Conservation (phyloP, 2,329 filamentous ascomycete genomes). For the Hirsutella minnesotensis region DNA sequence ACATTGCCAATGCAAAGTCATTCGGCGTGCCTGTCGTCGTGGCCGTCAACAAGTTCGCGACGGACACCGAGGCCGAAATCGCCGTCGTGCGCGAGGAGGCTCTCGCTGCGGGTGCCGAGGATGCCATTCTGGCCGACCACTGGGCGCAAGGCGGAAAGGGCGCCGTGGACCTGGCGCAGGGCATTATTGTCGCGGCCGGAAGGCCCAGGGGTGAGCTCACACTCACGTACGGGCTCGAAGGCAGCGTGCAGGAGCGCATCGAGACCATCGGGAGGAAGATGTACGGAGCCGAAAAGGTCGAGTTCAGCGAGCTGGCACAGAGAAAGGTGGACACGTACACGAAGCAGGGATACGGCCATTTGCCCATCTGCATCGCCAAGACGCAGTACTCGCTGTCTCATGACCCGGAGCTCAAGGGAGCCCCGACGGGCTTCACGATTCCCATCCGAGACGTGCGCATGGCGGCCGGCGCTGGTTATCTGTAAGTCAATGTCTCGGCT, state of each 20-base stretch:
- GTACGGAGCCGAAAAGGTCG: slow-evolving; percentile 84
- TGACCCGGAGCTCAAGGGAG: slow-evolving; percentile 87
- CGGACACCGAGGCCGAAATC: slow-evolving; percentile 87
- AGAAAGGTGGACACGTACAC: slow-evolving; percentile 95
- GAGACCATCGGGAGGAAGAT: slow-evolving; percentile 82
- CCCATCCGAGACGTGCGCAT: slow-evolving; percentile 90
- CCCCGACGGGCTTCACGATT: slow-evolving; percentile 85
- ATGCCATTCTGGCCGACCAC: slow-evolving; percentile 89
- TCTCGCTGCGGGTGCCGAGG: slow-evolving; percentile 81
- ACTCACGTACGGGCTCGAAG: slow-evolving; percentile 72
- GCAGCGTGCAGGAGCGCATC: slow-evolving; percentile 77
- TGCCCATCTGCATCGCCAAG: slow-evolving; percentile 96
- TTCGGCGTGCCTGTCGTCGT: slow-evolving; percentile 94
- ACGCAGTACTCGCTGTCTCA: slow-evolving; percentile 96
- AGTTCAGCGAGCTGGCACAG: slow-evolving; percentile 88
- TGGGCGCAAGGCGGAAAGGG: slow-evolving; percentile 93
- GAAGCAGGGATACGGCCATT: slow-evolving; percentile 78
- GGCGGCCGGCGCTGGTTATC: slow-evolving; percentile 86
- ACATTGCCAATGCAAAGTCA: slow-evolving; percentile 77
- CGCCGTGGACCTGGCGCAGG: slow-evolving; percentile 77
- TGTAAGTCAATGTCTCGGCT: slow-evolving; percentile 42
- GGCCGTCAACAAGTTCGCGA: slow-evolving; percentile 92
- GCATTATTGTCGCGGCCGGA: slow-evolving; percentile 69
- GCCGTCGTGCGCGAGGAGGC: slow-evolving; percentile 82
- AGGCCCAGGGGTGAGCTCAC: slow-evolving; percentile 63